Base-by-base conservation (phyloP, 129 eudicot species). In the Lactuca sativa region DNA sequence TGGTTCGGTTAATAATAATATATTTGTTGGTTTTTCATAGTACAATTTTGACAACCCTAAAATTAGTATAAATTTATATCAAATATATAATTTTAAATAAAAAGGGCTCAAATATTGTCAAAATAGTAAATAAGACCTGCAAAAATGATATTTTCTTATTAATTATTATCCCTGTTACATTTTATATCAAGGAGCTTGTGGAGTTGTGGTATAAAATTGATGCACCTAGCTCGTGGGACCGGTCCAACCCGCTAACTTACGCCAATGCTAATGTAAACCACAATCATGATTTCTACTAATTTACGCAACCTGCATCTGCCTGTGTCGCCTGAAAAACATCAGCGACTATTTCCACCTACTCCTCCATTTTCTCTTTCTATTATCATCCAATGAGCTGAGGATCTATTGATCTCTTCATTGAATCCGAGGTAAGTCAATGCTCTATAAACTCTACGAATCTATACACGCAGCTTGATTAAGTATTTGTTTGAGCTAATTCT, bases 321-420 rank as follows among this genome's bases (percentile, higher is more conserved):
- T 18, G 15, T 11, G 52, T 47, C 52, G 15, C 52, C 17, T 13
- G 25, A 14, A 60, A 52, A 54, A 41, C 62, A 57, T 37, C 8
- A 61, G 31, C 62, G 69, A 37, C 51, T 43, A 31, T 32, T 54
- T 73, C 36, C 47, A 30, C 61, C 52, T 8, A 59, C 54, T 40
- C 13, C 70, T 5, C 65, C 31, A 18, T 37, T 34, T n/a, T 13
- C 49, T 33, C 70, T 74, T 16, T 64, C 16, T 13, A 53, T 53
- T 13, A 53, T 53, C 34, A 38, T 63, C 72, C 64, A 41, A 56
- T 32, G 64, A 64, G 71, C 34, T 41, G 57, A 73, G 62, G 54
- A 52, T 73, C 59, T 56, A 65, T 30, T 73, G 48, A 54, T 73
- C 48, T 53, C 44, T 40, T 32, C 73, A 17, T 74, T 73, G 41